Conservation (phyloP, 768 basidiomycete species). For the Mrakia blollopis region DNA sequence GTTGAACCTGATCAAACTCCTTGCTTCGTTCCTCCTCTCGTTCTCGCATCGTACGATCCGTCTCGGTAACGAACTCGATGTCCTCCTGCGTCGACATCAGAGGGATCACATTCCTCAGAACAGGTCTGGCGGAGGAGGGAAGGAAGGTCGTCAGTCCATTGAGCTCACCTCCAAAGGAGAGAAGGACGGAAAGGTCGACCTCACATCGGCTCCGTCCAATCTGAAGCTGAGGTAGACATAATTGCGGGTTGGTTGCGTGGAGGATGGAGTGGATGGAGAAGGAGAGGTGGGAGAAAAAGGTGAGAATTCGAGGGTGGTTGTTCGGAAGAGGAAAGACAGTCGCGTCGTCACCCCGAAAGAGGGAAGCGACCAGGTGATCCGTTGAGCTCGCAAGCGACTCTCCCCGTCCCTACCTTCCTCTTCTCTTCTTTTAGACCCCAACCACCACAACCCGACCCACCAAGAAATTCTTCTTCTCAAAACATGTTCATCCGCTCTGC, state of each 20-base stretch:
- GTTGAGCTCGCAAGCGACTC: neutral
- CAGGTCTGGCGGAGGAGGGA: neutral
- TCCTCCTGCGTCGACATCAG: slow-evolving; percentile 20
- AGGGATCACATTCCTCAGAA: slow-evolving; percentile 25
- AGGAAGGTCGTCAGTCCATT: neutral
- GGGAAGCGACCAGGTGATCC: neutral
- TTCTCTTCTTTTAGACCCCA: too few species aligned
- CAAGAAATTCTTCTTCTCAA: neutral
- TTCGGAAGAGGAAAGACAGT: too few species aligned
- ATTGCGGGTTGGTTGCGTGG: neutral
- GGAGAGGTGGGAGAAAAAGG: neutral
- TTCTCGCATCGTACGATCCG: slow-evolving; percentile 20
- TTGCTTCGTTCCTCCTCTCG: slow-evolving; percentile 19
- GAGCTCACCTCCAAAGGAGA: neutral
- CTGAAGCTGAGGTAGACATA: slow-evolving; percentile 14
- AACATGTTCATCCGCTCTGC: neutral
- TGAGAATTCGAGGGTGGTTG: too few species aligned
- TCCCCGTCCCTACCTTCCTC: neutral
- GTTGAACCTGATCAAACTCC: slow-evolving; percentile 21
- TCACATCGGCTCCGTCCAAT: slow-evolving; percentile 23
- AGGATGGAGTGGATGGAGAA: neutral
- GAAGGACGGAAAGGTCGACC: neutral
- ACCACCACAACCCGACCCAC: neutral
- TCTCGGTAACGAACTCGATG: slow-evolving; percentile 23
- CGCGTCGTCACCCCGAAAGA: too few species aligned